A percentile compares a stretch with the other conserved stretches of the same genome.
Conservation (phyloP, 139 green algal genomes). For the Chlorella sorokiniana region DNA sequence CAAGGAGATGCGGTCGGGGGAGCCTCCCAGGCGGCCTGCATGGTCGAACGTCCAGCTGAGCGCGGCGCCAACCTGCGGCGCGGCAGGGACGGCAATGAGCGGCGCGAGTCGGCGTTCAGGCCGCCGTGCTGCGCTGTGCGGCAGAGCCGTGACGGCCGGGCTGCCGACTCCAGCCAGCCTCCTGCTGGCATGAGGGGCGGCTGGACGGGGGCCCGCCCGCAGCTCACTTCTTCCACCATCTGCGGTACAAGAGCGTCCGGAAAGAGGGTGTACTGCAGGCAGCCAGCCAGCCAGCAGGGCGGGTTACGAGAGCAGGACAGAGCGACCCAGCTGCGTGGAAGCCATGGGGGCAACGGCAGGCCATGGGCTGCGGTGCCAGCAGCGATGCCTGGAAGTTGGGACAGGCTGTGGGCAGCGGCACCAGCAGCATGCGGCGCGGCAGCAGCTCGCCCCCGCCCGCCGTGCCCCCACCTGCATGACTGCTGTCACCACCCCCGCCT, state of each 20-base stretch:
- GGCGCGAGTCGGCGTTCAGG: neutral
- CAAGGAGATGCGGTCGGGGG: conserved; percentile 52
- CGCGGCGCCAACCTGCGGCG: conserved; percentile 58
- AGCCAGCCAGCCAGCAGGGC: too few relatives aligned
- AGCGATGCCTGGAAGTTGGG: too few relatives aligned
- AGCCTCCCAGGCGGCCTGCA: conserved; percentile 52
- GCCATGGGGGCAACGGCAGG: too few relatives aligned
- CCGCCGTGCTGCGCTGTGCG: too few relatives aligned
- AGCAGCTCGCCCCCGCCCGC: neutral
- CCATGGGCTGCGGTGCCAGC: neutral
- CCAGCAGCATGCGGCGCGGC: neutral
- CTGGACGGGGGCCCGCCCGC: neutral
- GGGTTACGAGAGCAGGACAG: neutral
- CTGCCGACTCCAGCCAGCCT: too few relatives aligned
- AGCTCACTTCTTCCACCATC: conserved; percentile 55
- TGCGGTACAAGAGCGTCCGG: conserved; percentile 55
- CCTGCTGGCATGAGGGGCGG: too few relatives aligned
- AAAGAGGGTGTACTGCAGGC: conserved; percentile 69
- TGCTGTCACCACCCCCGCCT: conserved; percentile 64
- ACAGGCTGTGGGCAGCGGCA: neutral
- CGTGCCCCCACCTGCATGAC: conserved; percentile 34
- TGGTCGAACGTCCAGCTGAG: conserved; percentile 70
- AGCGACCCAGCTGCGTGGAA: too few relatives aligned
- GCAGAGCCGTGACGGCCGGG: too few relatives aligned
- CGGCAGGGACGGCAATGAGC: neutral